Percentiles rank a stretch among this genome's conserved stretches.
phyloP scores from a whole-genome alignment of 1,284 basidiomycete genomes.

The Ustilago cynodontis region DNA sequence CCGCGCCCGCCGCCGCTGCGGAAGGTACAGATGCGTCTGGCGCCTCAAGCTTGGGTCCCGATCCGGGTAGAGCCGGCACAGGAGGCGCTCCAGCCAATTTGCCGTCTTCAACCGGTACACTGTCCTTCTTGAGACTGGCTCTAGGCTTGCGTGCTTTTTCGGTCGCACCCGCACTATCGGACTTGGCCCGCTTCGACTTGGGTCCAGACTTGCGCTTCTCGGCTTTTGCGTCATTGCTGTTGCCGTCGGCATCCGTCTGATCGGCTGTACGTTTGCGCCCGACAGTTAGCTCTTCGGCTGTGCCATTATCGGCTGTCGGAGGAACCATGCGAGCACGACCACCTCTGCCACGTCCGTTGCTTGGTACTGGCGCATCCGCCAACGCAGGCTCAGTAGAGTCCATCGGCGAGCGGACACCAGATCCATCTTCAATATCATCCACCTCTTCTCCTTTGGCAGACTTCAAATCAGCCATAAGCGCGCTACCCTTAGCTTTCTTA shows the following conservation, averaged over 20 bases:
- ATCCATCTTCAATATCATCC: conserved; percentile 61
- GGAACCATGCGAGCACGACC: conserved; percentile 25
- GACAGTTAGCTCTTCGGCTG: conserved; percentile 10
- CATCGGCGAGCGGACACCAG: conserved; percentile 34
- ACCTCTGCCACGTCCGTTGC: conserved; percentile 26
- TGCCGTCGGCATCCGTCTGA: conserved; percentile 9
- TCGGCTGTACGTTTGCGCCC: conserved; percentile 41
- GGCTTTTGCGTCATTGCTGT: conserved; percentile 13
- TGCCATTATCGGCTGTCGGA: conserved; percentile 8
- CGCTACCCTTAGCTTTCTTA: conserved; percentile 70
- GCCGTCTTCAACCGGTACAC: conserved; percentile 14
- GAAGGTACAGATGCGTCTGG: not conserved
- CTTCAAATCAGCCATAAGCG: conserved; percentile 68
- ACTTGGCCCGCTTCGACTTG: conserved; percentile 52
- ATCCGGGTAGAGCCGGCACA: not conserved
- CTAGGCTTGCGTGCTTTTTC: conserved; percentile 43
- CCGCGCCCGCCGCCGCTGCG: not conserved
- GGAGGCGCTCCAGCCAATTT: conserved; percentile 5
- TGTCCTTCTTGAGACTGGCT: conserved; percentile 27
- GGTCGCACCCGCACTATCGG: conserved; percentile 25
- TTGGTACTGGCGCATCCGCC: conserved; percentile 9
- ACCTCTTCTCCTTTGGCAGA: conserved; percentile 66
- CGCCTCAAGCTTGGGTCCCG: conserved; percentile 12
- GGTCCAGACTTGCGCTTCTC: conserved; percentile 31
- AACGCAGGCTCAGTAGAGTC: conserved; percentile 26